Evolutionary conservation across 768 basidiomycete species (phyloP), one percentile per base, ranked within the genome.

Genomic region (Leccinum boreale): DNA sequence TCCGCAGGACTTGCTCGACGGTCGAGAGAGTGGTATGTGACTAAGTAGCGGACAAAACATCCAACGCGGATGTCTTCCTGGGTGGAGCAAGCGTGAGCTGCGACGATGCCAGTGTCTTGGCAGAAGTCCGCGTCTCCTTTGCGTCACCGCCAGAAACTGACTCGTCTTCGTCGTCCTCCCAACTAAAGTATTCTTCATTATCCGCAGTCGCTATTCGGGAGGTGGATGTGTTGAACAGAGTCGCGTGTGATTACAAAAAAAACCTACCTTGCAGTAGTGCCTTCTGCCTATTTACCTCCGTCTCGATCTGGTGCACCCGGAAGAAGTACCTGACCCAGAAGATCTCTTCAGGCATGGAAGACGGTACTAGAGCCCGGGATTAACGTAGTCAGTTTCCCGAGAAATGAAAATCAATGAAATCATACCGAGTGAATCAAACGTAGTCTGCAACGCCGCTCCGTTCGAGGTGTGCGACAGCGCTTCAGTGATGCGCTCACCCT

Each of bases 271-370:
- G 81, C 33, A 95, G 75, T 31, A 95, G 73, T 31, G 84, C 85
- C 70, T 89, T 90, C 57, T 93, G 84, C 59, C 85, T 85, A 64
- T 82, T 84, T 69, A 90, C 89, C 62, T 93, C 90, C 19, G 74
- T 68, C 52, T 85, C 81, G 58, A 93, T 91, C 66, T 93, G 92
- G 70, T 90, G 77, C 19, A 84, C 81, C 10, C 94, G 83, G 83
- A 94, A 97, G 76, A 94, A 94, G 75, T 91, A 96, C 7, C 94
- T 82, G 39, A 80, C 80, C 94, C 94, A 96, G 73, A 95, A 97
- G 14, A 76, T 76, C 47, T 84, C 81, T 51, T 79, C 79, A 1
- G 81, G 78, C 70, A 93, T 75, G 52, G 78, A 77, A 11, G 81
- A 78, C 2, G 92, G 90, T 2, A 92, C 92, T 94, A 61, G 17